Evolutionary conservation across 1,284 basidiomycete genomes (phyloP), one percentile per base, ranked within the genome.

Genomic region (Cryptococcus jaspeensis): DNA sequence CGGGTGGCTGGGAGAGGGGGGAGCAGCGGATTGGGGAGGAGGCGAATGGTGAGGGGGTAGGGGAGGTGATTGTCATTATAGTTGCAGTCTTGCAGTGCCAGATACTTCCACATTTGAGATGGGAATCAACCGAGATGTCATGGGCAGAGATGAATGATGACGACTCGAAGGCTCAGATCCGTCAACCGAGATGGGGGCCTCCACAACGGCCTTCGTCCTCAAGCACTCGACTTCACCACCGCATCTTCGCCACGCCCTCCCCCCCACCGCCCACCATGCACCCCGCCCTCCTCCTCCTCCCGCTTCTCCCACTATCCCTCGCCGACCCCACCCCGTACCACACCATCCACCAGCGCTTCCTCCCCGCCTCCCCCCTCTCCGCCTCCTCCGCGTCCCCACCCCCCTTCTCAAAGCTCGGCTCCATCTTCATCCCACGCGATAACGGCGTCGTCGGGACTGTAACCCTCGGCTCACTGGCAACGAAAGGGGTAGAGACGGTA

Each of bases 391-490:
- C 62, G 18, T 16, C 45, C 28, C 2, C 55, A 15, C 64, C 49
- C 44, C 53, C 28, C 60, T 59, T 23, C 51, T 57, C 18, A 42
- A 58, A 47, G 40, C 58, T 77, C 25, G 53, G 73, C 11, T 76
- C 79, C 6, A 47, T 47, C 75, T 76, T 18, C 81, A 82, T 13
- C 22, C 40, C 47, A 25, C 25, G 25, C 47, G 28, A 16, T 5
- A 15, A 8, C 22, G 36, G 20, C n/a, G 11, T 23, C 16, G 47
- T n/a, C n/a, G 28, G 37, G n/a, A 36, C 15, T 6, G 16, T 20
- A n/a, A n/a, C n/a, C n/a, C n/a, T n/a, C n/a, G 8, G 25, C 32
- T 16, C 38, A 22, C 18, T 22, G 22, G 23, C 20, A 25, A 53
- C 36, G 20, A 25, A 42, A 9, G 50, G 40, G 20, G 15, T 22